phyloP scores from a whole-genome alignment of 1,139 yeast species.

The Pichia sp. region DNA sequence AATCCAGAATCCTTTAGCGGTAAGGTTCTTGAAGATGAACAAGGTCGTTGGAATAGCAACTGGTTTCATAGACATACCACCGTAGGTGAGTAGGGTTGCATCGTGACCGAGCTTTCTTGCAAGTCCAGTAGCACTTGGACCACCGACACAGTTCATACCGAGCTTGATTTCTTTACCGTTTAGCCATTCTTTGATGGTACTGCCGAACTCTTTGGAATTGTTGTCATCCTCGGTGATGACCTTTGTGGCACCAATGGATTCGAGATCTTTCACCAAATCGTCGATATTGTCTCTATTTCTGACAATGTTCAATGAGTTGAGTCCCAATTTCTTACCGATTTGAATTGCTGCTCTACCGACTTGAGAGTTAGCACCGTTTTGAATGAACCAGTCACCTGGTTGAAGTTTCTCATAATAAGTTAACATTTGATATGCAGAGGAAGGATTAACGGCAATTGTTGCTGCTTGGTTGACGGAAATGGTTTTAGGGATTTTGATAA shows the following conservation, averaged over 20 bases:
- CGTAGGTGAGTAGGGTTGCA: constrained; percentile 80
- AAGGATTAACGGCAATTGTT: constrained; percentile 84
- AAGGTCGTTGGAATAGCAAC: constrained; percentile 82
- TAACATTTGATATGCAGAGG: constrained; percentile 87
- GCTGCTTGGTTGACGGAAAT: constrained; percentile 67
- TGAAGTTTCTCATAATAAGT: constrained; percentile 47
- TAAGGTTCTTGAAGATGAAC: constrained; percentile 82
- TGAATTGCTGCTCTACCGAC: constrained; percentile 95
- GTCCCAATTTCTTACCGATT: constrained; percentile 68
- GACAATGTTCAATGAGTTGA: constrained; percentile 79
- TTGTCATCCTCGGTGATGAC: constrained; percentile 88
- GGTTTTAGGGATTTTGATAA: constrained; percentile 43
- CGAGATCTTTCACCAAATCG: constrained; percentile 50
- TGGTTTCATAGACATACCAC: constrained; percentile 97
- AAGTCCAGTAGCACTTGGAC: constrained; percentile 70
- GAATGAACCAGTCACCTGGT: constrained; percentile 89
- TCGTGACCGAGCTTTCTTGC: constrained; percentile 68
- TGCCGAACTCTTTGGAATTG: constrained; percentile 55
- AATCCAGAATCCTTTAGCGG: constrained; percentile 91
- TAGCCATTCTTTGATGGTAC: constrained; percentile 56
- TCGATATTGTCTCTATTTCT: constrained; percentile 77
- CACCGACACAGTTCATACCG: constrained; percentile 92
- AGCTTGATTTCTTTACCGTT: constrained; percentile 55
- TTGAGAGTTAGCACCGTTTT: constrained; percentile 94
- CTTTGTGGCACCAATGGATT: constrained; percentile 69